Conservation (phyloP, 495 filamentous ascomycete species). For the Xylaria palmicola region DNA sequence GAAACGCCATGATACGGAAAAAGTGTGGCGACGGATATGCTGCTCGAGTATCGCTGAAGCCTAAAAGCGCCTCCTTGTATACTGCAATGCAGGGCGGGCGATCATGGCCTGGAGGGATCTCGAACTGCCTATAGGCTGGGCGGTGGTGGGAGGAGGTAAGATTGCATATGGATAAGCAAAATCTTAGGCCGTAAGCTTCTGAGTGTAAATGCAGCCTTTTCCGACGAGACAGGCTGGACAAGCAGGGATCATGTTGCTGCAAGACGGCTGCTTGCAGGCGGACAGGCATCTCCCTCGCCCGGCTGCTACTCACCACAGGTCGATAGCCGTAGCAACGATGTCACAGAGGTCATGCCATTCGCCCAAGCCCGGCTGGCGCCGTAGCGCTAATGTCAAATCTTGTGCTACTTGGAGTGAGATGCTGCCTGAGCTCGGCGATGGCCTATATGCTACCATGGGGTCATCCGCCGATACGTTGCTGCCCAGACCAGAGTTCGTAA, state of each 20-base stretch:
- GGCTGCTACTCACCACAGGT: constrained; percentile 8
- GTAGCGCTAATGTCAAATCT: constrained; percentile 12
- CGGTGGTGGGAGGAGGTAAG: background rate
- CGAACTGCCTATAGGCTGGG: background rate
- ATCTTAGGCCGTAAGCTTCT: constrained; percentile 6
- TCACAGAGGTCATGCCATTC: constrained; percentile 6
- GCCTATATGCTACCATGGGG: constrained; percentile 1
- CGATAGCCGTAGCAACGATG: constrained; percentile 9
- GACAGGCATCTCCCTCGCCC: constrained; percentile 8
- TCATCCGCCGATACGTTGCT: constrained; percentile 6
- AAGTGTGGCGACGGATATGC: background rate
- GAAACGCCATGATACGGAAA: background rate
- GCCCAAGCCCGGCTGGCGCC: constrained; percentile 6
- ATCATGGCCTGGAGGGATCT: background rate
- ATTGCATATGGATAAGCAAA: constrained; percentile 8
- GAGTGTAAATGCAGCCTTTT: constrained; percentile 16
- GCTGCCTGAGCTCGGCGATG: constrained; percentile 12
- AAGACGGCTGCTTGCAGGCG: constrained; percentile 11
- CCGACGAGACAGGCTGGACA: constrained; percentile 7
- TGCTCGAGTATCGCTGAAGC: background rate
- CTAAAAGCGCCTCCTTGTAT: background rate
- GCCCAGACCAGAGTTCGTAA: constrained; percentile 6
- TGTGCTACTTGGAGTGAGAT: constrained; percentile 15
- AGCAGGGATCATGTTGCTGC: constrained; percentile 14
- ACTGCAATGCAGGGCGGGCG: constrained; percentile 2